Evolutionary conservation across 176 grass and related monocot species (phyloP), one percentile per base, ranked within the genome.

Genomic region (Juncus effusus): DNA sequence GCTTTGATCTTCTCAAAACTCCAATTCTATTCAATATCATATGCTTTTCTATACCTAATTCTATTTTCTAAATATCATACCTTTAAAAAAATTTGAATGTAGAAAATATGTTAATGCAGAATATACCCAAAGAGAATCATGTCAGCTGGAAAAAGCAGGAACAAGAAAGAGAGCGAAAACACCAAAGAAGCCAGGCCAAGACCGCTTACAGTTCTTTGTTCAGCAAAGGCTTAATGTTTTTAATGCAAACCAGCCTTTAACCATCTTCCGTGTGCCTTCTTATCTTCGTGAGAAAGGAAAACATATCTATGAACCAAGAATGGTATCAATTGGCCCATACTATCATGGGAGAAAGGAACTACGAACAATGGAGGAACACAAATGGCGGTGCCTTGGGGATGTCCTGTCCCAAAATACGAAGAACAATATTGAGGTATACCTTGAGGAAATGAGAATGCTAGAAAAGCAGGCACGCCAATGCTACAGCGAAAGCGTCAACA

Each of bases 241-340:
- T 6, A 9, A 47, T 47, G 9, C 44, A 6, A 5, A 47, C 44
- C 44, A 47, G 44, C 44, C 44, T 5, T 47, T 47, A 52, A 70
- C 65, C 51, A 69, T 70, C 35, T 70, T 70, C 40, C 66, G 51
- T 54, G 51, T 54, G 5, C 66, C 49, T 3, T 4, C 10, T 36
- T 70, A 38, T 49, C 10, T 70, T 13, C 49, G 36, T 10, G 51
- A 56, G 28, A 70, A 70, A 38, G 54, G 15, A 50, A 70, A 56
- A 53, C n/a, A 78, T 42, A 3, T 60, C 0, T 78, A 78, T 5
- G 75, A 78, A 51, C 75, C 75, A 9, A 56, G 45, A 28, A 40
- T 76, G 44, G 60, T 76, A 2, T 76, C 74, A 1, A 67, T 76
- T 4, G 74, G 74, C 6, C 74, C 74, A 37, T 76, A 76, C 62